Conservation (phyloP, 2,329 filamentous ascomycete genomes). For the Biscogniauxia sp. region DNA sequence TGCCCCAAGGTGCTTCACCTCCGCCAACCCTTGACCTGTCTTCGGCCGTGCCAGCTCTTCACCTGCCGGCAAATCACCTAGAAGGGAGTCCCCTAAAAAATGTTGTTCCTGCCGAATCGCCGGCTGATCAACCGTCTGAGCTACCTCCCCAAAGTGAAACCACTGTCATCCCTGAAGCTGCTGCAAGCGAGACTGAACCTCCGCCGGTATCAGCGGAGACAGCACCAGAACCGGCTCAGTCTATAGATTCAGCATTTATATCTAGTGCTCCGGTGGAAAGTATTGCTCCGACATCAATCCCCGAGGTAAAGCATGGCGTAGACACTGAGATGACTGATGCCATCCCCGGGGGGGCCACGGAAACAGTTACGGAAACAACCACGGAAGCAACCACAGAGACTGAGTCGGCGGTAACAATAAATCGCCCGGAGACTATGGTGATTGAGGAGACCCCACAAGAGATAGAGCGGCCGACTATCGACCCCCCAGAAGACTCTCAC, state of each 20-base stretch:
- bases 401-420: not conserved
- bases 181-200: conserved; percentile 1
- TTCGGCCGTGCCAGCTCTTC: conserved; percentile 27
- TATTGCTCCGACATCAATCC: not conserved
- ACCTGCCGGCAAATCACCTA: conserved; percentile 30
- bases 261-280: not conserved
- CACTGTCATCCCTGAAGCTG: not conserved
- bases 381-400: not conserved
- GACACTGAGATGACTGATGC: conserved; percentile 16
- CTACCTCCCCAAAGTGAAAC: conserved; percentile 12
- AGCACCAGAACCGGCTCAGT: conserved; percentile 3
- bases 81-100: conserved; percentile 56
- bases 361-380: not conserved
- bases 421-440: not conserved
- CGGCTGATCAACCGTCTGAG: conserved; percentile 36
- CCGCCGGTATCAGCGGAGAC: conserved; percentile 8
- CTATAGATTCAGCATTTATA: conserved; percentile 2
- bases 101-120: conserved; percentile 44
- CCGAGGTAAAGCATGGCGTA: conserved; percentile 1
- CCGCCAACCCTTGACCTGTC: conserved; percentile 33
- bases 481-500: not conserved
- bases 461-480: not conserved
- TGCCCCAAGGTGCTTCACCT: conserved; percentile 6
- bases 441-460: not conserved
- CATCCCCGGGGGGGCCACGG: not conserved